phyloP scores from a whole-genome alignment of 768 basidiomycete species.

The Tylopilus vinaceipallidus region DNA sequence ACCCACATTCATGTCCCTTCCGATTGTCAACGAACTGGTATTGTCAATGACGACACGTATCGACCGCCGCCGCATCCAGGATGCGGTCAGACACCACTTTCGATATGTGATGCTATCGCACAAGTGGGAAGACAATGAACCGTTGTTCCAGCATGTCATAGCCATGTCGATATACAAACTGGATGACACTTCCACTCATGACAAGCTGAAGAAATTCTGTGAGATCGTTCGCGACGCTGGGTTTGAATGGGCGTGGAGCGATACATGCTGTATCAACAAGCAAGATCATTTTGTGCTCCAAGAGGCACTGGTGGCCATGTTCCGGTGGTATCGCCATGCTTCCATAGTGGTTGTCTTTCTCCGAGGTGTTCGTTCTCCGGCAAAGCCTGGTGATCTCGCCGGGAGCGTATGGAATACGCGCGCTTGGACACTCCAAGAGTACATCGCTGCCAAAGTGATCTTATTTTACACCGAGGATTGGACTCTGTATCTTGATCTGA shows the following conservation, averaged over 20 bases:
- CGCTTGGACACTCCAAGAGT: constrained; percentile 7
- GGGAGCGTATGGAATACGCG: constrained; percentile 3
- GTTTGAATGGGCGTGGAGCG: background rate
- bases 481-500: background rate
- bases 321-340: too few species aligned
- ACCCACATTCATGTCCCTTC: background rate
- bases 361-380: background rate
- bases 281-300: background rate
- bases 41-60: background rate
- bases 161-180: background rate
- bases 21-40: background rate
- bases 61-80: background rate
- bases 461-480: constrained; percentile 3
- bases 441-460: constrained; percentile 1
- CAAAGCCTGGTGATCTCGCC: background rate
- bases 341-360: background rate
- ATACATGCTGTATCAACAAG: constrained; percentile 15
- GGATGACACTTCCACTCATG: background rate
- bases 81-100: background rate
- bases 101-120: constrained; percentile 6
- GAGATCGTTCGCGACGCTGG: constrained; percentile 2
- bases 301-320: too few species aligned
- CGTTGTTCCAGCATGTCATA: background rate
- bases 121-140: constrained; percentile 5
- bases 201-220: constrained; percentile 8